Evolutionary conservation across 768 basidiomycete genomes (phyloP).

Genomic region (Crucibulum laeve): DNA sequence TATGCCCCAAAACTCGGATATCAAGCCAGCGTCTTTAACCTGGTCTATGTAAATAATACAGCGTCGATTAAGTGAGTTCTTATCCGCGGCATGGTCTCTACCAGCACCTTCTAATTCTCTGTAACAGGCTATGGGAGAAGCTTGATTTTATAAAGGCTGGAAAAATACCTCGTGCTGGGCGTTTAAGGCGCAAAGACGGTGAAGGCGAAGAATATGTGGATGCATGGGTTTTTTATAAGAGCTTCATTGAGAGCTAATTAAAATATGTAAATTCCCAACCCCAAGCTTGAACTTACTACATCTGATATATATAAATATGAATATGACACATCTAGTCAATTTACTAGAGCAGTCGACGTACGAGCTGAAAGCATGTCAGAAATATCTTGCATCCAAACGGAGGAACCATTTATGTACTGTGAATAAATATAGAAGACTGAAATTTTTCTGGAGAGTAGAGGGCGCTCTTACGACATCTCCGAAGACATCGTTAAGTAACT

Average conservation of each 20-base stretch:
- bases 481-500: too few relatives aligned
- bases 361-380: too few relatives aligned
- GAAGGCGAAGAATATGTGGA: conserved; percentile 84
- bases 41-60: conserved; percentile 82
- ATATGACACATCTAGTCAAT: too few relatives aligned
- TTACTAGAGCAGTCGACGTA: too few relatives aligned
- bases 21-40: conserved; percentile 81
- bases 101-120: neutral
- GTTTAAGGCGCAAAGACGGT: conserved; percentile 63
- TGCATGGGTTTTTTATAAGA: conserved; percentile 81
- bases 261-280: too few relatives aligned
- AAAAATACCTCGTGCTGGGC: conserved; percentile 70
- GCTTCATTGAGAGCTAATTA: conserved; percentile 43
- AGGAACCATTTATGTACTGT: too few relatives aligned
- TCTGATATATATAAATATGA: too few relatives aligned
- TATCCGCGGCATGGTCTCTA: conserved; percentile 4
- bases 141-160: conserved; percentile 80
- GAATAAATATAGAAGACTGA: too few relatives aligned
- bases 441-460: too few relatives aligned
- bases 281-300: too few relatives aligned
- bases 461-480: too few relatives aligned
- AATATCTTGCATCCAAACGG: too few relatives aligned
- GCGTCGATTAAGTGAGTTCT: conserved; percentile 61
- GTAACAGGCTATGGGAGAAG: conserved; percentile 72
- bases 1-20: conserved; percentile 80